Percentiles rank a stretch among this genome's conserved stretches.
Conservation (phyloP, 805 yeast species). For the Yarrowia divulgata region DNA sequence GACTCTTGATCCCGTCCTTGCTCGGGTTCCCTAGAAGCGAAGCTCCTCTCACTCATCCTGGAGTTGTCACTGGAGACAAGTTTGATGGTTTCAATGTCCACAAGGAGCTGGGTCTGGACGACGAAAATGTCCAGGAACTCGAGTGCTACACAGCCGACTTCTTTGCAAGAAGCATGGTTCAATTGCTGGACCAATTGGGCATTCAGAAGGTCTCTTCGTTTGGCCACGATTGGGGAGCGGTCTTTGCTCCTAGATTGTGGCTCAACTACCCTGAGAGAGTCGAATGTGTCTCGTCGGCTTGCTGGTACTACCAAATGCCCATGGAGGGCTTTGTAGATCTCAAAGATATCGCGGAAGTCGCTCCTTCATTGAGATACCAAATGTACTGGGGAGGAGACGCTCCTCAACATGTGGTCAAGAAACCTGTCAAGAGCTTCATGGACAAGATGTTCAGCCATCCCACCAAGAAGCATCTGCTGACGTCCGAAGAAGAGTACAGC, state of each 20-base stretch:
- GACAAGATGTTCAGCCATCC: conserved; percentile 2
- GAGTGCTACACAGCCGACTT: conserved; percentile 17
- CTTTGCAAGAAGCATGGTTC: conserved; percentile 21
- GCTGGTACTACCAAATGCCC: conserved; percentile 36
- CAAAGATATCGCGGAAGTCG: conserved; percentile 15
- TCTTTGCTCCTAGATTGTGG: conserved; percentile 18
- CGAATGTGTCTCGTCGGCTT: conserved; percentile 25
- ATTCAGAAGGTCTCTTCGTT: conserved; percentile 14
- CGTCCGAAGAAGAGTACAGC: conserved; percentile 5
- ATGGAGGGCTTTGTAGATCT: conserved; percentile 13
- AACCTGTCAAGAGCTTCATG: not conserved
- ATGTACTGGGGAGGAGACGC: conserved; percentile 35
- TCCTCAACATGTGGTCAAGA: not conserved
- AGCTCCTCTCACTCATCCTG: conserved; percentile 24
- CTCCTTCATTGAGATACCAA: conserved; percentile 25
- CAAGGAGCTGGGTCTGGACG: conserved; percentile 20
- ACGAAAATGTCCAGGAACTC: conserved; percentile 22
- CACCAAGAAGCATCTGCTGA: not conserved
- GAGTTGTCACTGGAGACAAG: not conserved
- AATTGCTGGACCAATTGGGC: conserved; percentile 22
- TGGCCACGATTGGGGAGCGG: conserved; percentile 38
- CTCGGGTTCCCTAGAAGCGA: conserved; percentile 34
- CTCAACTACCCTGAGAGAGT: conserved; percentile 31
- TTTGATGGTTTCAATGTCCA: conserved; percentile 18
- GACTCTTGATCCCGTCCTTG: conserved; percentile 20